These are phyloP conservation scores for Phanerochaete carnosa DNA, from an alignment of 768 basidiomycete species.

Conservation along the genomic window DNA sequence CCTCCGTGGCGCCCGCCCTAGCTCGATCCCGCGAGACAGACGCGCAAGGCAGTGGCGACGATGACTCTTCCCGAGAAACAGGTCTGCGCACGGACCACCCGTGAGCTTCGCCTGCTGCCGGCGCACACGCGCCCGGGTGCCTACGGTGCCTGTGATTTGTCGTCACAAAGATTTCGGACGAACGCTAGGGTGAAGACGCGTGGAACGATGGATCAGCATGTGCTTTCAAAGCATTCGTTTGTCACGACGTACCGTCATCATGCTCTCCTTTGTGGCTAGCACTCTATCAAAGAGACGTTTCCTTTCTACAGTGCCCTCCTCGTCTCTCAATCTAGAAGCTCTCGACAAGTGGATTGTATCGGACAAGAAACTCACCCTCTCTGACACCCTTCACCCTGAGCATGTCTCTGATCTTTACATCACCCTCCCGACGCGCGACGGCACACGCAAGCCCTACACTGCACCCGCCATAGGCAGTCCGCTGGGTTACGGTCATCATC, in stretches of 20 bases:
- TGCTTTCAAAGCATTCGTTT: neutral
- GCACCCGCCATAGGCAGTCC: slow-evolving; percentile 39
- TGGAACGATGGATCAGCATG: neutral
- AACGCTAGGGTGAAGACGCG: neutral
- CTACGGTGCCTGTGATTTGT: too few species aligned
- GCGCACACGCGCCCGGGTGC: neutral
- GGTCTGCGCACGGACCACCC: neutral
- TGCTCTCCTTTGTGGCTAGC: neutral
- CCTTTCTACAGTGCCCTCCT: neutral
- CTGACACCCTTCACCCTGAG: slow-evolving; percentile 51
- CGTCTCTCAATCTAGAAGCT: slow-evolving; percentile 11
- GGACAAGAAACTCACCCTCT: slow-evolving; percentile 41
- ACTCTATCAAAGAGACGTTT: neutral
- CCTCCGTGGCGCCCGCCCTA: neutral
- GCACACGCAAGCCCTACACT: slow-evolving; percentile 36
- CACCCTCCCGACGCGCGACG: slow-evolving; percentile 73
- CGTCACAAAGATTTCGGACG: too few species aligned
- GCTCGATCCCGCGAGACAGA: neutral
- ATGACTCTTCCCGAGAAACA: neutral
- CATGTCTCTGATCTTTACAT: slow-evolving; percentile 62
- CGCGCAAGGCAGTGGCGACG: neutral
- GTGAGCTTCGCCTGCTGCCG: neutral
- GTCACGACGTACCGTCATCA: neutral
- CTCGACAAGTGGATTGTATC: slow-evolving; percentile 55
- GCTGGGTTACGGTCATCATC: slow-evolving; percentile 63